Evolutionary conservation across 805 yeast genomes (phyloP).

Genomic region (Ogataea pini): DNA sequence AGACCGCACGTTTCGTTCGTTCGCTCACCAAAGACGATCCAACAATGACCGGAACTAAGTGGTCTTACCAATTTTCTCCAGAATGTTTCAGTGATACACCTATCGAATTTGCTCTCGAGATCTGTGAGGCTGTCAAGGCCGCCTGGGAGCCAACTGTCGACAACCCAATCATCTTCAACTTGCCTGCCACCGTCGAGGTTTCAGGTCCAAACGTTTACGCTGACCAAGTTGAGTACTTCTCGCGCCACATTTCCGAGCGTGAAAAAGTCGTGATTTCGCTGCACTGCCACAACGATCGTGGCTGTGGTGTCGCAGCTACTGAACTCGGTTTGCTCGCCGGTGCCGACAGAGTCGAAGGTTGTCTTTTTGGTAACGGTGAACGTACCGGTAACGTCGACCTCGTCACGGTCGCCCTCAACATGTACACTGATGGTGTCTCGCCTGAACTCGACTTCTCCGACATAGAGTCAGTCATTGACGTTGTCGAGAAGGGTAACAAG

Average conservation of each 20-base stretch:
- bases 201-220: slow-evolving; percentile 76
- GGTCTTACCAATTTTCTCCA: slow-evolving; percentile 78
- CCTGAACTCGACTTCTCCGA: slow-evolving; percentile 75
- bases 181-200: slow-evolving; percentile 82
- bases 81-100: slow-evolving; percentile 79
- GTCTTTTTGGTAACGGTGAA: slow-evolving; percentile 82
- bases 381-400: slow-evolving; percentile 83
- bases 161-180: slow-evolving; percentile 72
- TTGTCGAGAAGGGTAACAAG: slow-evolving; percentile 76
- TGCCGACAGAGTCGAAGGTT: slow-evolving; percentile 83
- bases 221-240: slow-evolving; percentile 77
- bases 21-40: slow-evolving; percentile 78
- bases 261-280: slow-evolving; percentile 70
- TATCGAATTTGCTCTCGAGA: slow-evolving; percentile 68
- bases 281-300: slow-evolving; percentile 80
- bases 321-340: slow-evolving; percentile 80
- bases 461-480: slow-evolving; percentile 62
- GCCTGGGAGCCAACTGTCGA: slow-evolving; percentile 81
- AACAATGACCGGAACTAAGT: slow-evolving; percentile 56
- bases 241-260: slow-evolving; percentile 65
- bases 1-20: slow-evolving; percentile 66
- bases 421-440: slow-evolving; percentile 76
- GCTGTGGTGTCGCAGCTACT: slow-evolving; percentile 82
- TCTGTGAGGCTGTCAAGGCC: slow-evolving; percentile 76
- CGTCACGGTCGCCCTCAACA: slow-evolving; percentile 70